These are phyloP conservation scores for Erigeron canadensis DNA, from an alignment of 129 eudicot genomes.

Conservation along the genomic window DNA sequence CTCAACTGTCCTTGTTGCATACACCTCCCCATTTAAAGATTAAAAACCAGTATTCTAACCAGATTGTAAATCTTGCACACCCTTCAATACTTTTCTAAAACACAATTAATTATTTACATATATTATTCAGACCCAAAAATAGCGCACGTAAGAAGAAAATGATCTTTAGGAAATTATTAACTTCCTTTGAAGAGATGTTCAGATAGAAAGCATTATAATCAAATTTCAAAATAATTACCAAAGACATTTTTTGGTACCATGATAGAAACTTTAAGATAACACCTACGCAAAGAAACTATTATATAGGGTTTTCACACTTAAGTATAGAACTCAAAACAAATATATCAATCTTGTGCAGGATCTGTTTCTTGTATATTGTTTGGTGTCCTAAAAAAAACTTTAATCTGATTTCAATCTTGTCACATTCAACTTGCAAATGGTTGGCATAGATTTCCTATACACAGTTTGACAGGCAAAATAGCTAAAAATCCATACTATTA, in stretches of 20 bases:
- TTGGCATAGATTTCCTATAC: neutral
- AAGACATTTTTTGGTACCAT: neutral
- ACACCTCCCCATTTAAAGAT: neutral
- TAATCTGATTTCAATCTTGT: neutral
- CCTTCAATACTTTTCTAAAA: neutral
- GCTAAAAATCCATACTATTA: constrained; percentile 5
- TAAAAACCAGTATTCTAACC: neutral
- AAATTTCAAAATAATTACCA: neutral
- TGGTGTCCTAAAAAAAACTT: no score
- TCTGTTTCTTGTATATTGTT: no score
- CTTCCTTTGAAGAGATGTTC: no score
- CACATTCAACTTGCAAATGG: neutral
- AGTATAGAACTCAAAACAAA: neutral
- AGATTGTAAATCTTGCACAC: neutral
- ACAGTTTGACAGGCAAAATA: constrained; percentile 5
- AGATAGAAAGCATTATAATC: neutral
- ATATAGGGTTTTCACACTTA: neutral
- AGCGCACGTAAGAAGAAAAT: no score
- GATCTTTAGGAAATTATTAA: no score
- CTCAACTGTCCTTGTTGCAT: neutral
- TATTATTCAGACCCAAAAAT: neutral
- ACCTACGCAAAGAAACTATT: neutral
- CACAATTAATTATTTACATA: no score
- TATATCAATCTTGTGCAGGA: neutral
- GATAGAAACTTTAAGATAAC: neutral